phyloP scores from a whole-genome alignment of 2,329 filamentous ascomycete genomes.

The Xylaria sp. region DNA sequence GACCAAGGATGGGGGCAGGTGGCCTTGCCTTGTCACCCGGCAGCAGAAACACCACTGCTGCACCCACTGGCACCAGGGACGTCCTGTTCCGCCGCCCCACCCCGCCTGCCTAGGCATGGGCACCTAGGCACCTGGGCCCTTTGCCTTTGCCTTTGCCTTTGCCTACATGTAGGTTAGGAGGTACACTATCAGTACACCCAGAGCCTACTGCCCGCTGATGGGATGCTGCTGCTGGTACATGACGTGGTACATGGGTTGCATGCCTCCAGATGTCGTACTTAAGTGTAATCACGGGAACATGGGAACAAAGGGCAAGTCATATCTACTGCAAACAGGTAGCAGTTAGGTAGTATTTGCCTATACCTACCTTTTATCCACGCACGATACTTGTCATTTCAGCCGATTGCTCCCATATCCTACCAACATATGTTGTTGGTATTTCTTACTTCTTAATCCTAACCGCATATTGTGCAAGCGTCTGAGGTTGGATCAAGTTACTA shows the following conservation, averaged over 20 bases:
- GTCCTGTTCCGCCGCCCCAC: slow-evolving; percentile 30
- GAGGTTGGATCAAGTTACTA: slow-evolving; percentile 4
- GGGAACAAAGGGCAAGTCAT: slow-evolving; percentile 21
- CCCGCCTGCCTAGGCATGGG: neutral
- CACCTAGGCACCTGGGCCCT: neutral
- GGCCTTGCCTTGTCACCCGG: slow-evolving; percentile 37
- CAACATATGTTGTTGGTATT: neutral
- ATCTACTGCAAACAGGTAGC: slow-evolving; percentile 1
- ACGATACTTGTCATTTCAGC: neutral
- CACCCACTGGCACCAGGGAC: slow-evolving; percentile 23
- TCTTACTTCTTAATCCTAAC: neutral
- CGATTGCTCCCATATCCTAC: neutral
- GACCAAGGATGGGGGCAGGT: slow-evolving; percentile 35
- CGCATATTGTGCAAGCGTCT: neutral
- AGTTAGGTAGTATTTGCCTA: neutral
- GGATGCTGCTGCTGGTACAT: neutral
- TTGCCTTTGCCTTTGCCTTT: no score
- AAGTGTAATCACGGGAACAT: neutral
- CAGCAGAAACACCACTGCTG: slow-evolving; percentile 17
- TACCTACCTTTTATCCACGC: slow-evolving; percentile 5
- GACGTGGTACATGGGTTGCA: neutral
- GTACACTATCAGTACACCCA: neutral
- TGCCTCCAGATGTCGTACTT: no score
- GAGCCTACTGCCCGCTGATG: neutral
- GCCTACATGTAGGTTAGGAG: no score